Conservation (phyloP, 192 early-diverging fungal genomes). For the Pilaira anomala region DNA sequence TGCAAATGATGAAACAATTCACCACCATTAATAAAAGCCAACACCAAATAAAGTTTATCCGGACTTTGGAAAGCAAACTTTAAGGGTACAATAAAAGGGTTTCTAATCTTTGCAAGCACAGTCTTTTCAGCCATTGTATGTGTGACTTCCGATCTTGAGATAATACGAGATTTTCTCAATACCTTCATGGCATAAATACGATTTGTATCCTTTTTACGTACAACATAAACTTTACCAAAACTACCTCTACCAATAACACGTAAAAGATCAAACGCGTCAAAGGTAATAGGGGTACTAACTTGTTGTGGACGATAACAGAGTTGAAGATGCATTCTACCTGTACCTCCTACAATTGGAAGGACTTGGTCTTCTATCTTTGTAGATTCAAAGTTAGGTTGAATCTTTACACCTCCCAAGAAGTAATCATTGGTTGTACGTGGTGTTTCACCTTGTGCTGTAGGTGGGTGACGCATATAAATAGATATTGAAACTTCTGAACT, state of each 20-base stretch:
- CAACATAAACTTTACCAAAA: slow-evolving; percentile 95
- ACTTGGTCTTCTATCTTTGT: slow-evolving; percentile 36
- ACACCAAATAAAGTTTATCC: slow-evolving; percentile 92
- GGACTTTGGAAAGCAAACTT: slow-evolving; percentile 94
- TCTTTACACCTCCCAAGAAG: slow-evolving; percentile 52
- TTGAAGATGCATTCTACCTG: slow-evolving; percentile 71
- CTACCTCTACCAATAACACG: slow-evolving; percentile 96
- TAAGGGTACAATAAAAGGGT: slow-evolving; percentile 92
- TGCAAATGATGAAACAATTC: slow-evolving; percentile 96
- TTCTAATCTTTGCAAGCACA: slow-evolving; percentile 84
- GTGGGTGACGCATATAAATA: slow-evolving; percentile 54
- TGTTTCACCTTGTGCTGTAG: slow-evolving; percentile 35
- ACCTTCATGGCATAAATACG: slow-evolving; percentile 99
- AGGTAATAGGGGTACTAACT: slow-evolving; percentile 65
- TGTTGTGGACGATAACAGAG: slow-evolving; percentile 68
- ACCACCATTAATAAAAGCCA: slow-evolving; percentile 95
- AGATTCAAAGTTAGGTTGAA: slow-evolving; percentile 48
- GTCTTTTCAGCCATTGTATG: slow-evolving; percentile 93
- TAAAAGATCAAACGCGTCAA: slow-evolving; percentile 91
- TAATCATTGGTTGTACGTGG: slow-evolving; percentile 50
- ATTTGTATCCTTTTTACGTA: slow-evolving; percentile 85
- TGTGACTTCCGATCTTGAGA: slow-evolving; percentile 86
- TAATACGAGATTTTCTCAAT: slow-evolving; percentile 89
- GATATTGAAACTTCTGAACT: slow-evolving; percentile 58
- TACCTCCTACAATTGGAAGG: slow-evolving; percentile 45